Evolutionary conservation across 768 basidiomycete genomes (phyloP), one percentile per base, ranked within the genome.

Genomic region (Multifurca ochricompacta): DNA sequence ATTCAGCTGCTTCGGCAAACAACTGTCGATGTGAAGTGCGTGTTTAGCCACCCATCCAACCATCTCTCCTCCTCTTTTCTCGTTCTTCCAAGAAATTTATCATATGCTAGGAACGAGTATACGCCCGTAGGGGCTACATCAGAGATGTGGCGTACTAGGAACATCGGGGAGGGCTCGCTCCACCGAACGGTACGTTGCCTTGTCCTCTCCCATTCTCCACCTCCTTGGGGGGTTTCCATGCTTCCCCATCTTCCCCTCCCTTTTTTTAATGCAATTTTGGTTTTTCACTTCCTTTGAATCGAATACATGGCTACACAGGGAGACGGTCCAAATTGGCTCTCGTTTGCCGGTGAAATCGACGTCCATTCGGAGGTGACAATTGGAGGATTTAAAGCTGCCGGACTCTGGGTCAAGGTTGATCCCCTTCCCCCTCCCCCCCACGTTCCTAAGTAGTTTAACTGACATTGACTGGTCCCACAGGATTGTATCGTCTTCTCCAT

Each of bases 1-100:
- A 68, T 88, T 23, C 77, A 83, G 59, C 61, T 87, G 19, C 72
- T 87, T 67, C 74, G 87, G 50, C 87, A 88, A 65, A 76, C 78
- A 3, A 76, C 74, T 6, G 82, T 87, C 8, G 85, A 88, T 64
- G 81, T 83, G 25, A 67, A 73, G 76, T 77, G 48, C 43, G 73
- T 53, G 19, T 6, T n/a, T n/a, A n/a, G n/a, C n/a, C n/a, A n/a
- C n/a, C n/a, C n/a, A n/a, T n/a, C n/a, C n/a, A n/a, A n/a, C n/a
- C n/a, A 6, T 8, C 19, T 28, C 18, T 4, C 37, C 6, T 43
- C 13, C 19, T 31, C 25, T 19, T 21, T 4, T 16, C 11, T 21
- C 46, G n/a, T n/a, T n/a, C 14, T 8, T 4, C 25, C 11, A 3
- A 21, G 28, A 27, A 30, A 3, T 32, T 32, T 16, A 23, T 8